Base-by-base conservation (phyloP, 164 flowering plant species). In the Kingdonia uniflora region DNA sequence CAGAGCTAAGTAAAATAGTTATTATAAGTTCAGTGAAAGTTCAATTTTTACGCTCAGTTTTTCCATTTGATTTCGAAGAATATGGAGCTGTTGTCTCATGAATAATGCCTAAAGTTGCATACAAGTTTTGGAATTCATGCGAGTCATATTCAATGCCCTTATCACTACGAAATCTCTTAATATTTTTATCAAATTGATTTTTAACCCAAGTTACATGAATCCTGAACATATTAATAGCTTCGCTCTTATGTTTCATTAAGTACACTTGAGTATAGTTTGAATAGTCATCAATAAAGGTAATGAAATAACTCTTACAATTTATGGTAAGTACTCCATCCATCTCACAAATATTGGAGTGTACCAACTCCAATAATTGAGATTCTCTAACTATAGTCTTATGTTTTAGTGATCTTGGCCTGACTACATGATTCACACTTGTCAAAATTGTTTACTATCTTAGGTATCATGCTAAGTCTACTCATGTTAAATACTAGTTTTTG, bases 291-390 rank as follows among this genome's bases (percentile, higher is more conserved):
- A 63, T 52, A 15, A 51, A 50, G 3, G 51, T 42, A 8, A 54
- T 50, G 17, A 55, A 59, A 19, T 65, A 59, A 5, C 44, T 49
- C 14, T 66, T 56, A 16, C 53, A 46, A 29, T 52, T 52, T 21
- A 41, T 19, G 11, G 49, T 60, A 25, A 51, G 4, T 14, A 26
- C 38, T 8, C 45, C 53, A 16, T 41, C 41, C 6, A 42, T 19
- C 14, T 59, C 48, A 65, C 68, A 65, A 11, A 59, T 42, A 51
- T 65, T 37, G 0, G 55, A 11, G 39, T 54, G 59, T 20, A 54
- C 39, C 13, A 53, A 42, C 0, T 59, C 45, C 19, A 54, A 21
- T 2, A 48, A 12, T 46, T 46, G n/a, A 42, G 19, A 33, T 7
- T 51, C 38, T 49, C 49, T 53, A 38, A 37, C 23, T 6, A 54